phyloP scores from a whole-genome alignment of 2,329 filamentous ascomycete genomes.

The Monosporascus sp. region DNA sequence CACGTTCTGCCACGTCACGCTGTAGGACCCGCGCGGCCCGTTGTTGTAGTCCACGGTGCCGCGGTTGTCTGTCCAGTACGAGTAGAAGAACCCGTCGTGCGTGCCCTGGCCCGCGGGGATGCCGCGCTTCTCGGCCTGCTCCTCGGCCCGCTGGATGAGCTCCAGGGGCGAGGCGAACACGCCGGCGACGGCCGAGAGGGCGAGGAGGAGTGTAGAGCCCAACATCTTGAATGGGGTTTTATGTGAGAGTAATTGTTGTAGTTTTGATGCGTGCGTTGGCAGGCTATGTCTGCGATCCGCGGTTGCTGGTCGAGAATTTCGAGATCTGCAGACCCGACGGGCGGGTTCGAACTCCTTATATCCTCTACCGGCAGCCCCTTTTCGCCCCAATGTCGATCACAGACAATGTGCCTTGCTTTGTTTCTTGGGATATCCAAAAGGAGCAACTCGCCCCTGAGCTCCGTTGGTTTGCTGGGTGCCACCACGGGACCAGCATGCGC shows the following conservation, averaged over 20 bases:
- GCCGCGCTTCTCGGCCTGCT: slow-evolving; percentile 9
- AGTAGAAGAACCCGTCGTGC: slow-evolving; percentile 56
- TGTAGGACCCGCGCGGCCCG: slow-evolving; percentile 44
- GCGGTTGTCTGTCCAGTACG: slow-evolving; percentile 55
- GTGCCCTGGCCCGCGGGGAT: slow-evolving; percentile 23
- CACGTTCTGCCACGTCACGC: slow-evolving; percentile 41
- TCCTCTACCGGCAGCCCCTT: neutral
- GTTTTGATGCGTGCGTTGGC: no score
- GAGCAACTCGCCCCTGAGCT: neutral
- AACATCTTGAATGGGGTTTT: slow-evolving; percentile 16
- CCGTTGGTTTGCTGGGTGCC: neutral
- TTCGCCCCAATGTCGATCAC: neutral
- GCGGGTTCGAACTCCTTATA: neutral
- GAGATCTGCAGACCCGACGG: no score
- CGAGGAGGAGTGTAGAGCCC: slow-evolving; percentile 21
- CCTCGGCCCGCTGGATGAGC: slow-evolving; percentile 8
- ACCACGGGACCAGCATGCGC: no score
- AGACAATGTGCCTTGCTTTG: no score
- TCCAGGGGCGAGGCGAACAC: slow-evolving; percentile 24
- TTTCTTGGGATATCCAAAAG: neutral
- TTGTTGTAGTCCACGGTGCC: slow-evolving; percentile 51
- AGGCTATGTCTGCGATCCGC: no score
- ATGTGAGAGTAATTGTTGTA: no score
- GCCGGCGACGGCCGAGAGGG: slow-evolving; percentile 19
- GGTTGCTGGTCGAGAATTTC: no score